Percentiles rank a stretch among this genome's conserved stretches.
Evolutionary conservation across 1,139 yeast species (phyloP).

Genomic region (Cylindricascospora bacillispora): DNA sequence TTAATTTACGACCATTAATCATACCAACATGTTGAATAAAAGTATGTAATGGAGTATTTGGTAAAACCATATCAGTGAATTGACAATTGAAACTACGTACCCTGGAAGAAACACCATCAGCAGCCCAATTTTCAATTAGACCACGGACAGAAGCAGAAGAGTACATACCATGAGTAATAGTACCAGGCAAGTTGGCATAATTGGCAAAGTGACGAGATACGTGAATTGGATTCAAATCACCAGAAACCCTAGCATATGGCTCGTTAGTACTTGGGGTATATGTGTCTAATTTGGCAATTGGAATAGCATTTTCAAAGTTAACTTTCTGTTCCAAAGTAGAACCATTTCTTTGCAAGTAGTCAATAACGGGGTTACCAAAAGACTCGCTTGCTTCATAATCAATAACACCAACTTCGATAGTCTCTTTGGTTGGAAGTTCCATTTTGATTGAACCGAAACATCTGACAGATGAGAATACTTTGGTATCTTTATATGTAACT

Average conservation of each 20-base stretch:
- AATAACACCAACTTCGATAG: slow-evolving; percentile 76
- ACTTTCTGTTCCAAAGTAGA: slow-evolving; percentile 90
- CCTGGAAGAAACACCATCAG: slow-evolving; percentile 89
- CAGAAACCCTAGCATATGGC: slow-evolving; percentile 93
- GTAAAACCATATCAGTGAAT: slow-evolving; percentile 95
- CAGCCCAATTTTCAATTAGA: slow-evolving; percentile 96
- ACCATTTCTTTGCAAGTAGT: slow-evolving; percentile 85
- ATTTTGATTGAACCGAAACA: slow-evolving; percentile 78
- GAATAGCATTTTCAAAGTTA: slow-evolving; percentile 79
- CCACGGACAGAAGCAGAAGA: slow-evolving; percentile 93
- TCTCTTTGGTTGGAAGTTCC: slow-evolving; percentile 89
- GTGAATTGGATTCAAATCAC: slow-evolving; percentile 97
- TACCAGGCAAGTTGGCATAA: slow-evolving; percentile 90
- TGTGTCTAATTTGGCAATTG: slow-evolving; percentile 49
- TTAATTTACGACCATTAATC: slow-evolving; percentile 97
- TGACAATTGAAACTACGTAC: slow-evolving; percentile 88
- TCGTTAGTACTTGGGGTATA: slow-evolving; percentile 65
- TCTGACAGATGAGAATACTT: slow-evolving; percentile 64
- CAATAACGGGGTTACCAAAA: slow-evolving; percentile 95
- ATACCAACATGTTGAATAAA: slow-evolving; percentile 92
- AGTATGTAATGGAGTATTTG: slow-evolving; percentile 82
- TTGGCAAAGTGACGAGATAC: slow-evolving; percentile 90
- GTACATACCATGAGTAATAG: slow-evolving; percentile 98
- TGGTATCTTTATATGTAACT: slow-evolving; percentile 65
- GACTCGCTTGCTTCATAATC: slow-evolving; percentile 86